These are phyloP conservation scores for Neophaeococcomyces mojaviensis DNA, from an alignment of 2,329 filamentous ascomycete species.

Conservation along the genomic window DNA sequence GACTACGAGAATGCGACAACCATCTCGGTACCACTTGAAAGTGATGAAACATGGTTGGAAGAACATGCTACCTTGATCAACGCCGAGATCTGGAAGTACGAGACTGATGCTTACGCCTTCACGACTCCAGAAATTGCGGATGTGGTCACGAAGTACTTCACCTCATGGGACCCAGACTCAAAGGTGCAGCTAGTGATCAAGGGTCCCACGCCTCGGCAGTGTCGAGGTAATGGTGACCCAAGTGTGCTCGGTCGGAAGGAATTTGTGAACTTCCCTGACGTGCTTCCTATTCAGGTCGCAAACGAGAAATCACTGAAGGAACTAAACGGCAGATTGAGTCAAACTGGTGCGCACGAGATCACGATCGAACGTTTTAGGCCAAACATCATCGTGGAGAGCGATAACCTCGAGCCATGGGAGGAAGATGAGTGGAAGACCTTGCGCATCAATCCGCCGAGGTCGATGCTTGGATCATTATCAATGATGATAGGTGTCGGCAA, in stretches of 20 bases:
- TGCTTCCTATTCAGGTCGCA: conserved; percentile 50
- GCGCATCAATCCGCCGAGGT: conserved; percentile 33
- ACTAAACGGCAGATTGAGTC: conserved; percentile 47
- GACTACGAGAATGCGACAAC: conserved; percentile 27
- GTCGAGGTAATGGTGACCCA: conserved; percentile 50
- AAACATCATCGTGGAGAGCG: conserved; percentile 49
- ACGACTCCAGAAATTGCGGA: conserved; percentile 40
- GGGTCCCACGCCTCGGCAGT: conserved; percentile 48
- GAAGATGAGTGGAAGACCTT: conserved; percentile 59
- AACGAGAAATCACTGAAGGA: conserved; percentile 51
- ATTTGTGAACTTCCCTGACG: conserved; percentile 52
- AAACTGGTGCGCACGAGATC: conserved; percentile 39
- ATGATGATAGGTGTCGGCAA: conserved; percentile 10
- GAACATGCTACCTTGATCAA: conserved; percentile 42
- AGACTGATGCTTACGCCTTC: conserved; percentile 53
- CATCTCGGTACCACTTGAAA: conserved; percentile 50
- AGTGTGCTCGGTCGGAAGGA: conserved; percentile 47
- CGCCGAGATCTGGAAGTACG: conserved; percentile 52
- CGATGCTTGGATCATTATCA: conserved; percentile 7
- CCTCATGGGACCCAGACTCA: conserved; percentile 26
- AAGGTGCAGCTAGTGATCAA: conserved; percentile 55
- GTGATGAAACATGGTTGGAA: conserved; percentile 46
- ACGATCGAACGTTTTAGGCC: conserved; percentile 57
- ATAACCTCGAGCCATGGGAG: conserved; percentile 43
- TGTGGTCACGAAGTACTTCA: conserved; percentile 49